phyloP scores from a whole-genome alignment of 2,329 filamentous ascomycete species.

The Claviceps humidiphila region DNA sequence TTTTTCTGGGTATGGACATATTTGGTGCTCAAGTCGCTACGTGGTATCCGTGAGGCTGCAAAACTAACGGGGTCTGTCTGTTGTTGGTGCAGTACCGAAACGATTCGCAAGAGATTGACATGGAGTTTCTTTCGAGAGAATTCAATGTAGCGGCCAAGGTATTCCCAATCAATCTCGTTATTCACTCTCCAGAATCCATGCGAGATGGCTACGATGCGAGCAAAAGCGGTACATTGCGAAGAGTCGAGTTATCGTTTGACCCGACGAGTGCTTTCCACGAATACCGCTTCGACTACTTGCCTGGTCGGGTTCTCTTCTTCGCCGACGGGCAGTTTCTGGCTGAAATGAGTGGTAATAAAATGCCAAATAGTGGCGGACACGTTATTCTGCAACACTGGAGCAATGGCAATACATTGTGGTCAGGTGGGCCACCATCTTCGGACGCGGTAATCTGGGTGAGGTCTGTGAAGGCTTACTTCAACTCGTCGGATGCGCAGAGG shows the following conservation, averaged over 20 bases:
- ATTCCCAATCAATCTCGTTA: constrained; percentile 58
- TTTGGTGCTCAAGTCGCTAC: background rate
- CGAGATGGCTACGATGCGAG: constrained; percentile 48
- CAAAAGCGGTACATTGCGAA: constrained; percentile 42
- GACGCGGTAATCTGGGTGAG: constrained; percentile 52
- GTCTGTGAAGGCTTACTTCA: constrained; percentile 72
- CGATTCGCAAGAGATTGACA: constrained; percentile 68
- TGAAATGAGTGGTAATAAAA: constrained; percentile 39
- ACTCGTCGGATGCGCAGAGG: constrained; percentile 38
- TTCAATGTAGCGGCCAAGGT: constrained; percentile 37
- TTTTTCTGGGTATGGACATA: constrained; percentile 56
- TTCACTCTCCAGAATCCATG: constrained; percentile 52
- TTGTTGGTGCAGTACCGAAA: constrained; percentile 53
- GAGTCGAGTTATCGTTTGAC: constrained; percentile 49
- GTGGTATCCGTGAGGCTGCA: background rate
- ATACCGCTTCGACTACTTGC: constrained; percentile 65
- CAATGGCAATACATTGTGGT: constrained; percentile 61
- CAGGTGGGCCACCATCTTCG: constrained; percentile 49
- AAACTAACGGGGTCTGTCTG: background rate
- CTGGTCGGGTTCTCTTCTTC: constrained; percentile 51
- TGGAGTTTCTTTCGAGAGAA: constrained; percentile 62
- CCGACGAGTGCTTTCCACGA: constrained; percentile 57
- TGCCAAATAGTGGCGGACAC: constrained; percentile 50
- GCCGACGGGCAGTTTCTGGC: constrained; percentile 47
- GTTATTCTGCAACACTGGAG: constrained; percentile 66